A percentile compares a stretch with the other conserved stretches of the same genome.
phyloP scores from a whole-genome alignment of 2,329 filamentous ascomycete species.

The Ceratocystis lukuohia region DNA sequence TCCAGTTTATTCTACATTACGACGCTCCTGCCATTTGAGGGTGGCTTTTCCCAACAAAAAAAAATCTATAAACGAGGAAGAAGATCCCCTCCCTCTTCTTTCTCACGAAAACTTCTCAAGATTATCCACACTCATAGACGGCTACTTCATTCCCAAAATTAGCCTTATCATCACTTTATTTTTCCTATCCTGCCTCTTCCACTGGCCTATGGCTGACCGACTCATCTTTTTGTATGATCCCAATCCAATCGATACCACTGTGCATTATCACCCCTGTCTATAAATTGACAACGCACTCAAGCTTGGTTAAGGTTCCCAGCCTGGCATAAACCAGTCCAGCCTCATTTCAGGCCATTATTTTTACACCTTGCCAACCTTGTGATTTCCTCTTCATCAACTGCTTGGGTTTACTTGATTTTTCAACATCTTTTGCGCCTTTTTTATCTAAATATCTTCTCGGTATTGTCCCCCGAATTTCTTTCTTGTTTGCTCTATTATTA shows the following conservation, averaged over 20 bases:
- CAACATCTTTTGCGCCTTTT: neutral
- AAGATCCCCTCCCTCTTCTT: neutral
- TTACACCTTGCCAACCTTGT: neutral
- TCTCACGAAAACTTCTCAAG: neutral
- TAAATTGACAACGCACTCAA: neutral
- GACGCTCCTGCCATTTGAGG: neutral
- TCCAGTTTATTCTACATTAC: neutral
- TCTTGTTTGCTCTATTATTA: neutral
- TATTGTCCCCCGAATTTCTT: neutral
- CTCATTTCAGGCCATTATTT: constrained; percentile 5
- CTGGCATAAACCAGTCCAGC: constrained; percentile 6
- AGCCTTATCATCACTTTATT: neutral
- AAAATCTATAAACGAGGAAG: too few species aligned
- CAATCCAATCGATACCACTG: neutral
- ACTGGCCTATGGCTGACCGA: neutral
- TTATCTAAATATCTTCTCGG: neutral
- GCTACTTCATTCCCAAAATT: neutral
- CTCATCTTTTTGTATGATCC: neutral
- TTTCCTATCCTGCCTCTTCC: neutral
- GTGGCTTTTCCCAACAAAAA: too few species aligned
- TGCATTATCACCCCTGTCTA: neutral
- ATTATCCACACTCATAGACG: neutral
- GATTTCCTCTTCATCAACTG: neutral
- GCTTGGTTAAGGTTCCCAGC: neutral
- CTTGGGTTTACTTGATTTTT: neutral